Evolutionary conservation across 2,329 filamentous ascomycete species (phyloP), one percentile per base, ranked within the genome.

Genomic region (Xylaria sp.): DNA sequence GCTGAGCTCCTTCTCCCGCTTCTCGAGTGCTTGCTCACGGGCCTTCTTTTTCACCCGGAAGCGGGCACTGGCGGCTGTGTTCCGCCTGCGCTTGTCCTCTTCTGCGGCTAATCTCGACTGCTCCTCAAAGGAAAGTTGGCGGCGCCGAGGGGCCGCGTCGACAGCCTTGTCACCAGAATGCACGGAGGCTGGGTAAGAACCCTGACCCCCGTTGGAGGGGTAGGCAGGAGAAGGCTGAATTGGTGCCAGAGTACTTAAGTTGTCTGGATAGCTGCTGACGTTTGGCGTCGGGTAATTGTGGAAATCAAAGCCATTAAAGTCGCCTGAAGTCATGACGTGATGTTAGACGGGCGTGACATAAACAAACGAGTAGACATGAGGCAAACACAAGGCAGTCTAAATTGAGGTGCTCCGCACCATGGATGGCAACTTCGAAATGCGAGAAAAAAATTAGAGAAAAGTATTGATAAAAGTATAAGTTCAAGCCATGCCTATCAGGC

Each of bases 31-130:
- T 81, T 94, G 92, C 84, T 97, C 94, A 60, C 94, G 91, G 83
- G 96, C 93, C 89, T 97, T 97, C 91, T 97, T 97, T 89, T 97
- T 97, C 79, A 96, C 90, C 69, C 94, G 91, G 87, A 97, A 97
- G 59, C 94, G 91, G 20, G 94, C 94, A 73, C 91, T 94, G 65
- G 94, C 94, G 39, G 94, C 94, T 1, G 94, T 97, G 83, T 97
- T 97, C 72, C 94, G 90, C 68, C 93, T 90, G 59, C 94, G 91
- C 84, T 97, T 97, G 80, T 97, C 94, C 81, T 97, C 94, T 80
- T 97, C 94, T 25, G 93, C 93, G 13, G 91, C 91, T 6, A 90
- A 74, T 48, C 92, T 90, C 13, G 91, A 91, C 48, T 89, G 85
- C 71, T 94, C 92, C 80, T 94, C 92, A 58, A 91, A 87, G 74